Base-by-base conservation (phyloP, 495 filamentous ascomycete genomes). In the Podospora bellae-mahoneyi region DNA sequence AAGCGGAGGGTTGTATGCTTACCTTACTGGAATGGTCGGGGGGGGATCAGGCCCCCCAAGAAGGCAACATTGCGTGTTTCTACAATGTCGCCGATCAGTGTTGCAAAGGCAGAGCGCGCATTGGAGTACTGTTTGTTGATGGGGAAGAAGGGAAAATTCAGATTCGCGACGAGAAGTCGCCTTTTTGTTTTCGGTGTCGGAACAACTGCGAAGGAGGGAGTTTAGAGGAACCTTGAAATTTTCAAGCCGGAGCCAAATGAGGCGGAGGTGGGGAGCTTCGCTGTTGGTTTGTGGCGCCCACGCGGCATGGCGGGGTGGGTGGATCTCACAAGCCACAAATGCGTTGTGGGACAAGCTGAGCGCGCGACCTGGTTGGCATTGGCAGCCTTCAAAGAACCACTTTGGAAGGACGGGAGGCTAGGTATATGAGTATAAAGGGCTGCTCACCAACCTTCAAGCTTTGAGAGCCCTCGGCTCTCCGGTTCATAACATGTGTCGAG, bases 11-110 rank as follows among this genome's bases (percentile, higher is more conserved):
- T 26, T 55, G 19, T 61, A 18, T 67, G 64, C 73, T 69, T 76
- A 77, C 80, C 77, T 78, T 73, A 73, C 60, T 67, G 62, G 61
- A 60, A 55, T 63, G 57, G 20, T n/a, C 19, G 7, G 59, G 56
- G 56, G 19, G 23, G 20, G n/a, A 20, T 58, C 56, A 20, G 19
- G 23, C 19, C 23, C 56, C 19, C 56, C 56, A 58, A 61, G 1
- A 20, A 18, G 28, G 23, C 23, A 61, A 18, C 23, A 61, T n/a
- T 18, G 27, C 27, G 59, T 28, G 23, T 56, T 55, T 26, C 5
- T 56, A n/a, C 19, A 56, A 60, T 53, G 54, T 23, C 18, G 19
- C 10, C 53, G 32, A 15, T 19, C 10, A 7, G 7, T 23, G 53
- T 28, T 20, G 23, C 39, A 48, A 10, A 18, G 39, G 13, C 39